Evolutionary conservation across 129 eudicot genomes (phyloP).

Genomic region (Flaveria ramosissima): DNA sequence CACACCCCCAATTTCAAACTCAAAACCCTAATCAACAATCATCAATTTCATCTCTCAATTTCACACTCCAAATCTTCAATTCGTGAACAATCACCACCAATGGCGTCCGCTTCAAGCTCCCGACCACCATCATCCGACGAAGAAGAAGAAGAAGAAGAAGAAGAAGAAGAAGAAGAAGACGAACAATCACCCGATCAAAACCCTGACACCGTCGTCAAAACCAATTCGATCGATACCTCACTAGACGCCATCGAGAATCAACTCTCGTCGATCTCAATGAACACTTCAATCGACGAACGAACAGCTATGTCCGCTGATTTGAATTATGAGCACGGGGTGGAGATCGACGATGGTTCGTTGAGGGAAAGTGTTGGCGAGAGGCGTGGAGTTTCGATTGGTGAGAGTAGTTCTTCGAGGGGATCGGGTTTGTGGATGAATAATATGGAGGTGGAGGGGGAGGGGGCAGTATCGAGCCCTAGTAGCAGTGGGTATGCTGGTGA

Average conservation of each 20-base stretch:
- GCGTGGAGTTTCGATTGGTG: slow-evolving; percentile 30
- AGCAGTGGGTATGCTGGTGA: slow-evolving; percentile 98
- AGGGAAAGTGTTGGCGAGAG: slow-evolving; percentile 15
- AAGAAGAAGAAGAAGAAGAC: slow-evolving; percentile 40
- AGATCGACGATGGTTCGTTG: slow-evolving; percentile 33
- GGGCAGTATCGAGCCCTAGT: slow-evolving; percentile 56
- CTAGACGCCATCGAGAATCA: slow-evolving; percentile 80
- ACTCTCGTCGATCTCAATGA: slow-evolving; percentile 59
- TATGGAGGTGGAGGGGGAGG: slow-evolving; percentile 48
- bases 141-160: slow-evolving; percentile 32
- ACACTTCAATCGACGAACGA: slow-evolving; percentile 35
- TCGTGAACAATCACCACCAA: slow-evolving; percentile 13
- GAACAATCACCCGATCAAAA: slow-evolving; percentile 37
- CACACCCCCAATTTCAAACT: slow-evolving; percentile 11
- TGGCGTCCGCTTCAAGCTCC: slow-evolving; percentile 55
- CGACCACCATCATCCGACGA: slow-evolving; percentile 45
- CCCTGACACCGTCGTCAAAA: slow-evolving; percentile 42
- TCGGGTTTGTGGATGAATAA: slow-evolving; percentile 48
- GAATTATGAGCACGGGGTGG: slow-evolving; percentile 8
- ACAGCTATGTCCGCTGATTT: slow-evolving; percentile 10
- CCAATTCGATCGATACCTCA: slow-evolving; percentile 54
- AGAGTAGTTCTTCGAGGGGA: slow-evolving; percentile 34
- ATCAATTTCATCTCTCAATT: slow-evolving; percentile 11
- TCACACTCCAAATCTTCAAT: neutral
- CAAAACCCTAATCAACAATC: slow-evolving; percentile 28